Percentiles rank a stretch among this genome's conserved stretches.
Conservation (phyloP, 208 protist genomes). For the Leishmania arabica region DNA sequence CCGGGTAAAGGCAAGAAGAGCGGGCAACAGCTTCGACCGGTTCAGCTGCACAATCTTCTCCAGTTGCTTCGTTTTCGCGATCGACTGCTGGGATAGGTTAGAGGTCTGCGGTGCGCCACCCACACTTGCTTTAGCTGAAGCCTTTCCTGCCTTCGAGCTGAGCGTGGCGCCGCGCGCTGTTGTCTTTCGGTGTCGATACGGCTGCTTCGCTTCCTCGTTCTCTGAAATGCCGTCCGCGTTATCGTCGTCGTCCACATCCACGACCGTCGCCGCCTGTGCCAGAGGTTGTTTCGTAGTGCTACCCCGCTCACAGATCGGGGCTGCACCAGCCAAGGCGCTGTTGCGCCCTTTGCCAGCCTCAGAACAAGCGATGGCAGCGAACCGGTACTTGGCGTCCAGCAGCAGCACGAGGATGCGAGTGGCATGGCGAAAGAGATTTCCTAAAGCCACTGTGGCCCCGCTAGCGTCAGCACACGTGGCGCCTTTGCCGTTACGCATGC, state of each 20-base stretch:
- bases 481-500: not conserved
- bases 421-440: not conserved
- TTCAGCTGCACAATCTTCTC: slow-evolving; percentile 10
- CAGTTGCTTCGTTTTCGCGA: slow-evolving; percentile 1
- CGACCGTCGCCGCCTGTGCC: not conserved
- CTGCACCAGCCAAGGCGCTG: not conserved
- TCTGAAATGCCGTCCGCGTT: not conserved
- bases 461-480: too few relatives aligned
- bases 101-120: not conserved
- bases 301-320: not conserved
- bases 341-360: not conserved
- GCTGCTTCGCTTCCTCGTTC: not conserved
- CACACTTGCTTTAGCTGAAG: not conserved
- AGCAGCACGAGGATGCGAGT: not conserved
- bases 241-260: slow-evolving; percentile 13
- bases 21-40: slow-evolving; percentile 1
- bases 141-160: not conserved
- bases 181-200: not conserved
- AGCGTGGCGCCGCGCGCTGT: not conserved
- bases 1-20: not conserved
- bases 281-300: not conserved
- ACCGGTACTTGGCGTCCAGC: slow-evolving; percentile 10
- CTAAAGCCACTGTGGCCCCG: not conserved
- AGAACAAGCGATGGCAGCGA: not conserved
- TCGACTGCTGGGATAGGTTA: not conserved